Evolutionary conservation across 306 rosid species (phyloP).

Genomic region (Canavalia ensiformis): DNA sequence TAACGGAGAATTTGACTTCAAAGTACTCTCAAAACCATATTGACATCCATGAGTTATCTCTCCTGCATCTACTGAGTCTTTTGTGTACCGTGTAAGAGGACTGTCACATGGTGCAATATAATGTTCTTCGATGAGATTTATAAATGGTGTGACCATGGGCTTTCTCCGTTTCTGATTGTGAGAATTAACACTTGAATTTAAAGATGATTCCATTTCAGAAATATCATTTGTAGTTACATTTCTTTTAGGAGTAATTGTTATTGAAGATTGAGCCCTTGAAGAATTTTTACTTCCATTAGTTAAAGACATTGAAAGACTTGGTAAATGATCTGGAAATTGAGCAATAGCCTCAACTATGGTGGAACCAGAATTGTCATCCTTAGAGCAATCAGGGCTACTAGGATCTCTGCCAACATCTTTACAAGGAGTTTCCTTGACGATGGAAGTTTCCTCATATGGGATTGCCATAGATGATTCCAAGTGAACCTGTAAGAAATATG

Average conservation of each 20-base stretch:
- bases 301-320: constrained; percentile 45
- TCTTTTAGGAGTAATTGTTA: constrained; percentile 69
- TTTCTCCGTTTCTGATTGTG: constrained; percentile 78
- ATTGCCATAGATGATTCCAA: constrained; percentile 51
- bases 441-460: constrained; percentile 59
- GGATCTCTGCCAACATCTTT: constrained; percentile 48
- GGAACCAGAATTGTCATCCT: constrained; percentile 61
- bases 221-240: constrained; percentile 51
- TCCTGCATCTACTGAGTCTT: constrained; percentile 42
- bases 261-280: constrained; percentile 54
- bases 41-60: constrained; percentile 61
- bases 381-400: constrained; percentile 63
- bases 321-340: constrained; percentile 55
- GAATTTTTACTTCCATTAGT: constrained; percentile 48
- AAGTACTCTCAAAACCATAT: constrained; percentile 47
- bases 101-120: constrained; percentile 51
- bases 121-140: constrained; percentile 59
- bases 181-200: constrained; percentile 86
- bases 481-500: constrained; percentile 60
- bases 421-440: constrained; percentile 69
- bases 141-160: constrained; percentile 51
- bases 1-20: constrained; percentile 51
- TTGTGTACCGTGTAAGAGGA: constrained; percentile 48
- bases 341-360: constrained; percentile 62
- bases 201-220: constrained; percentile 67